These are phyloP conservation scores for Calocybe indica DNA, from an alignment of 768 basidiomycete species.

Conservation along the genomic window DNA sequence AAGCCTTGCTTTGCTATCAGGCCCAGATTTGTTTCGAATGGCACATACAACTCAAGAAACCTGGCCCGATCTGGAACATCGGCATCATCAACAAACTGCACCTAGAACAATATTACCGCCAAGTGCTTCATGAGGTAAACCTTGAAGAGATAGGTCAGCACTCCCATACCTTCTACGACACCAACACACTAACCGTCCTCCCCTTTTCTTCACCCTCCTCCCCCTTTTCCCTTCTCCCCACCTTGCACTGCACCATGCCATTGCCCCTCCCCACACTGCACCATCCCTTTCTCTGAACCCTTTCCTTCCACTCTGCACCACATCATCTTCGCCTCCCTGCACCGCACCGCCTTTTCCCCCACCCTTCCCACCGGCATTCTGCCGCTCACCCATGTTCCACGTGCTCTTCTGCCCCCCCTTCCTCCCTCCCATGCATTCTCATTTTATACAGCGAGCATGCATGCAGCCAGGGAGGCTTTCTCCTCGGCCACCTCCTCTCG, in stretches of 20 bases:
- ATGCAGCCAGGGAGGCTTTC: not conserved
- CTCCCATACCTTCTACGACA: not conserved
- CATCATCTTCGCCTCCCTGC: not conserved
- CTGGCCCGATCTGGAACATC: slow-evolving; percentile 1
- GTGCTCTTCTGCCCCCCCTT: not conserved
- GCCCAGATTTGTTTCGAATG: not conserved
- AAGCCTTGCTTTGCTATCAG: slow-evolving; percentile 2
- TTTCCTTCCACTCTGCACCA: not conserved
- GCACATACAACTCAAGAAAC: too few relatives aligned
- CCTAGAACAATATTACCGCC: too few relatives aligned
- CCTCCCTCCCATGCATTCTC: not conserved
- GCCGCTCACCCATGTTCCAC: too few relatives aligned
- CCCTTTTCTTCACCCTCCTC: too few relatives aligned
- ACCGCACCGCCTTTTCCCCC: not conserved
- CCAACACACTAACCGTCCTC: not conserved
- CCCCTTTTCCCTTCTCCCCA: too few relatives aligned
- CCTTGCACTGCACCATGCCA: too few relatives aligned
- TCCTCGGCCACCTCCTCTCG: not conserved
- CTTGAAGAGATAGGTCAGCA: too few relatives aligned
- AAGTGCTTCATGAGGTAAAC: too few relatives aligned
- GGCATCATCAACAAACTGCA: not conserved
- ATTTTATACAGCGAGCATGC: not conserved
- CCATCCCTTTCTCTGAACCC: not conserved
- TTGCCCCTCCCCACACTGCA: not conserved
- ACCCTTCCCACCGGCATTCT: too few relatives aligned